Evolutionary conservation across 345 rosid species (phyloP).

Genomic region (Passiflora organensis): DNA sequence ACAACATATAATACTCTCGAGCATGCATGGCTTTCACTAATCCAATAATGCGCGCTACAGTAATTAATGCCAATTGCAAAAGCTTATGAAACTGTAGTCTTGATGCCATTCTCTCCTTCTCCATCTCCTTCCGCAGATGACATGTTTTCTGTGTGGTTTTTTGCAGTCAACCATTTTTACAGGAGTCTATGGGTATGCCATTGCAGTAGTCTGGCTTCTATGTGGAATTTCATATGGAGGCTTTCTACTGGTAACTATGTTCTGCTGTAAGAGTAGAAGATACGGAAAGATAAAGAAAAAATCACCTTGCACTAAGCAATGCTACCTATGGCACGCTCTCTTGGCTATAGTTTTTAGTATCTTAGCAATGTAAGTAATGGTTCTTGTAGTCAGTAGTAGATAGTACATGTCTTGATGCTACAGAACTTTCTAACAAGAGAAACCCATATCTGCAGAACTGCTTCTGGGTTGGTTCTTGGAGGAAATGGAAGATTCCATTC

Average conservation of each 20-base stretch:
- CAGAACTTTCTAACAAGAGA: neutral
- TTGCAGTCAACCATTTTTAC: slow-evolving; percentile 59
- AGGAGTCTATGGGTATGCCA: slow-evolving; percentile 50
- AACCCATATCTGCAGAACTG: slow-evolving; percentile 32
- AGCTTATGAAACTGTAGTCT: no score
- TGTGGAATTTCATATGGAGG: slow-evolving; percentile 37
- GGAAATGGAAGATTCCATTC: slow-evolving; percentile 49
- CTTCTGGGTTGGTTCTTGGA: slow-evolving; percentile 55
- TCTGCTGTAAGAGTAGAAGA: slow-evolving; percentile 24
- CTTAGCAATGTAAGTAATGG: slow-evolving; percentile 47
- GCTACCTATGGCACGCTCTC: slow-evolving; percentile 34
- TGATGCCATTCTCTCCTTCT: no score
- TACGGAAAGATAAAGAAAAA: slow-evolving; percentile 25
- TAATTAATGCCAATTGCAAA: no score
- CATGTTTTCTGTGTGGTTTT: neutral
- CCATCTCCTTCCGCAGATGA: neutral
- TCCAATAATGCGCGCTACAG: no score
- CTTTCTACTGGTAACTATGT: slow-evolving; percentile 18
- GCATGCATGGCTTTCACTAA: no score
- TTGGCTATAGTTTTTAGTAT: slow-evolving; percentile 37
- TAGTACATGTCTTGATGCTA: neutral
- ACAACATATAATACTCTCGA: no score
- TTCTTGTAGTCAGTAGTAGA: neutral
- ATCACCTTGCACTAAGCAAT: slow-evolving; percentile 23
- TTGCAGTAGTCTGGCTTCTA: slow-evolving; percentile 50